These are phyloP conservation scores for Paragyromitra xinjiangensis DNA, from an alignment of 495 filamentous ascomycete genomes.

Conservation along the genomic window DNA sequence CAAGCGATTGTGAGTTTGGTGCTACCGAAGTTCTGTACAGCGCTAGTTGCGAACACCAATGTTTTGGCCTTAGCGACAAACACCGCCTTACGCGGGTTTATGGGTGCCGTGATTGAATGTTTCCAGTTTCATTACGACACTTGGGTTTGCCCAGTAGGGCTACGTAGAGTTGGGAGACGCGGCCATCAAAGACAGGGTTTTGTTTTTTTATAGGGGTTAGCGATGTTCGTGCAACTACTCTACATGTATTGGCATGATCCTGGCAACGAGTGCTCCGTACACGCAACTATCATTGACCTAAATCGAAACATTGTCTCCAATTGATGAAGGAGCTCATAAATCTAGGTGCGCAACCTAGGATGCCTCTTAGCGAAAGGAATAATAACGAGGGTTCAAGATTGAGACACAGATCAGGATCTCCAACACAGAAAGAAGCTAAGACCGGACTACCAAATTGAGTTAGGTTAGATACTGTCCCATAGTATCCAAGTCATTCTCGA, in stretches of 20 bases:
- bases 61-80: background rate
- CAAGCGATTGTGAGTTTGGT: constrained; percentile 1
- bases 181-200: background rate
- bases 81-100: background rate
- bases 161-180: background rate
- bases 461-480: background rate
- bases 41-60: background rate
- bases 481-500: background rate
- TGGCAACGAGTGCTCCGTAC: background rate
- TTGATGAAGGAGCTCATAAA: background rate
- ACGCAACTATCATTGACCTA: background rate
- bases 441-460: background rate
- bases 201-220: background rate
- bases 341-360: background rate
- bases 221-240: background rate
- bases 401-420: background rate
- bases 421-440: background rate
- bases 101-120: background rate
- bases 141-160: background rate
- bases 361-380: background rate
- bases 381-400: background rate
- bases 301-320: background rate
- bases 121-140: background rate
- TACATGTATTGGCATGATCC: background rate
- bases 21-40: background rate